phyloP scores from a whole-genome alignment of 371 early-diverging fungal genomes.

The Enterocytospora artemiae region DNA sequence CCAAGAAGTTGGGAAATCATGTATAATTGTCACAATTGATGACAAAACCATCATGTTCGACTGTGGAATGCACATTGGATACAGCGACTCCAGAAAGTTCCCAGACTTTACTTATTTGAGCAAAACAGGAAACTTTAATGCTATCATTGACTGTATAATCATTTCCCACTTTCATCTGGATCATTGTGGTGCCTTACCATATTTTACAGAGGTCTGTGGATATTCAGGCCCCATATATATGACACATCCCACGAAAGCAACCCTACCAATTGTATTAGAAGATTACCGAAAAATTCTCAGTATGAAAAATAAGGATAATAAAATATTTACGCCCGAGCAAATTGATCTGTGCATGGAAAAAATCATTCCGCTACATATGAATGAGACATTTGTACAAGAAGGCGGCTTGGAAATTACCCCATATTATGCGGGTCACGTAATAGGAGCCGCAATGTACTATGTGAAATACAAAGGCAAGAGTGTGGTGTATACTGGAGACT shows the following conservation, averaged over 20 bases:
- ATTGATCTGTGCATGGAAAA: constrained; percentile 76
- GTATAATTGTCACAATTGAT: constrained; percentile 73
- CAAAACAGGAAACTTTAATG: constrained; percentile 68
- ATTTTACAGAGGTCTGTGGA: constrained; percentile 80
- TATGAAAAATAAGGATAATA: constrained; percentile 63
- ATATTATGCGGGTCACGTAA: constrained; percentile 89
- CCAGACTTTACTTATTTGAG: constrained; percentile 88
- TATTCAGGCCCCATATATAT: constrained; percentile 85
- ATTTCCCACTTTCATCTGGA: constrained; percentile 89
- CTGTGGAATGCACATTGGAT: constrained; percentile 93
- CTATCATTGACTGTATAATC: constrained; percentile 73
- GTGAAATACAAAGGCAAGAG: constrained; percentile 60
- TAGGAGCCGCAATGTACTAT: constrained; percentile 92
- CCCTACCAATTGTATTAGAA: constrained; percentile 75
- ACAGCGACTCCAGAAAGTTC: constrained; percentile 78
- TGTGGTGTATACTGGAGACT: constrained; percentile 87
- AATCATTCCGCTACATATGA: constrained; percentile 71
- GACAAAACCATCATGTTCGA: constrained; percentile 85
- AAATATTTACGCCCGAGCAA: constrained; percentile 58
- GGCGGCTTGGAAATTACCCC: constrained; percentile 62
- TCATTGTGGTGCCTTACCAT: constrained; percentile 86
- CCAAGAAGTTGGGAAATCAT: constrained; percentile 81
- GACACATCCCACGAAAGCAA: constrained; percentile 86
- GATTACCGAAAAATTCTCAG: constrained; percentile 72
- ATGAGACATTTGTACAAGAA: constrained; percentile 54